Evolutionary conservation across 768 basidiomycete species (phyloP), one percentile per base, ranked within the genome.

Genomic region (Suillus variegatus): DNA sequence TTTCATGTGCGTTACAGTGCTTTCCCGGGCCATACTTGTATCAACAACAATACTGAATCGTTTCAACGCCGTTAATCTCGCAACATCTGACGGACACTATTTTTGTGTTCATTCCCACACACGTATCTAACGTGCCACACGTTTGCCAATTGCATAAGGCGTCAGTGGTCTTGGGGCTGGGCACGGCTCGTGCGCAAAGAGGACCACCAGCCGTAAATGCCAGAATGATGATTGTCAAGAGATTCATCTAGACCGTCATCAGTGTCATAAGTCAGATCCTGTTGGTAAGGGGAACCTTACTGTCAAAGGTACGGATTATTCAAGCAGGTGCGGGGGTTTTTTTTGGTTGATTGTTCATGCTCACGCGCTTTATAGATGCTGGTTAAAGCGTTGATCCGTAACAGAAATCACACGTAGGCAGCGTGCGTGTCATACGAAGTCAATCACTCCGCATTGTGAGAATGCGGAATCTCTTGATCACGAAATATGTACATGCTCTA

Each of bases 141-240:
- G 46, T 60, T 20, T 25, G 22, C 63, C 67, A 66, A 40, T 61
- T 28, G 54, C 57, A 69, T 56, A 60, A 18, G 18, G 57, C 22
- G 25, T 36, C 28, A 22, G 14, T 12, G 20, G 49, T 40, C 38
- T 3, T 12, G n/a, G 7, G 14, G 13, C 55, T 1, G 20, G 56
- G 38, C n/a, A 22, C 18, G 22, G 38, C 56, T 25, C 14, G 22
- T 14, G n/a, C 22, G 16, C n/a, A 9, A 5, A 57, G 22, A 57
- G 36, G 36, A 40, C 56, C n/a, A 4, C 13, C 13, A 22, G n/a
- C 36, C 14, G n/a, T 38, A 4, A 57, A 38, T 57, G 36, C n/a
- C 36, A 36, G 6, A 13, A 22, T 36, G 16, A 14, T 25, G 36
- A 38, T 9, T 4, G 18, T 16, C 7, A 14, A 38, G 36, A 57